Base-by-base conservation (phyloP, 2,329 filamentous ascomycete species). In the Colletotrichum coccodes region DNA sequence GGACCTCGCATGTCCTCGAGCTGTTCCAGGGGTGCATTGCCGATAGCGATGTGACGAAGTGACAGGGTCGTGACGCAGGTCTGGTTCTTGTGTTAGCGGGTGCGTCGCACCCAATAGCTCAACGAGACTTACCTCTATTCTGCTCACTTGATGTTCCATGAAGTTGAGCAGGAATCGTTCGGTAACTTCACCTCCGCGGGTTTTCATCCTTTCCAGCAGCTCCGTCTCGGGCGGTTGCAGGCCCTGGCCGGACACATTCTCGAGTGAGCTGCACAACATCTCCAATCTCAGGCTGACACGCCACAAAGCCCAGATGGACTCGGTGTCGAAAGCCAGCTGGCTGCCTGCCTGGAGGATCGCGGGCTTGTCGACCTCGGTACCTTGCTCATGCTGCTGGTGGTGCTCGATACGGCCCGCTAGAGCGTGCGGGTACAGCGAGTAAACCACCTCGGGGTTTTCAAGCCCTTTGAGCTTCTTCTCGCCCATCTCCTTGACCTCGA, bases 381-480 rank as follows among this genome's bases (percentile, higher is more conserved):
- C 77, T 30, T 78, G 78, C 71, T 87, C 81, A 65, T 85, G 82
- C 54, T 84, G 82, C 72, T 82, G 82, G 72, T 95, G 93, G 42
- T 91, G 87, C 16, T 92, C 88, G 68, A 94, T 91, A 70, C 96
- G 92, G 44, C 94, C 94, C 14, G 93, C 90, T 36, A 99, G 88
- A 0, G 92, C 89, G 78, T 97, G 94, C 3, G 96, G 95, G 78
- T 98, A 99, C 78, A 99, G 92, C 67, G 97, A 91, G 81, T 97
- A 98, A 73, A 99, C 92, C 70, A 94, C 92, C 79, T 99, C 96
- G 0, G 96, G 95, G 77, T 99, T 99, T 80, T 99, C 96, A 14
- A 99, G 90, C 34, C 96, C 96, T 82, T 99, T 99, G 64, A 99
- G 86, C 77, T 97, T 98, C 73, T 92, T 92, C 80, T 98, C 95